Evolutionary conservation across 306 rosid species (phyloP), one percentile per base, ranked within the genome.

Genomic region (Sindora glabra): DNA sequence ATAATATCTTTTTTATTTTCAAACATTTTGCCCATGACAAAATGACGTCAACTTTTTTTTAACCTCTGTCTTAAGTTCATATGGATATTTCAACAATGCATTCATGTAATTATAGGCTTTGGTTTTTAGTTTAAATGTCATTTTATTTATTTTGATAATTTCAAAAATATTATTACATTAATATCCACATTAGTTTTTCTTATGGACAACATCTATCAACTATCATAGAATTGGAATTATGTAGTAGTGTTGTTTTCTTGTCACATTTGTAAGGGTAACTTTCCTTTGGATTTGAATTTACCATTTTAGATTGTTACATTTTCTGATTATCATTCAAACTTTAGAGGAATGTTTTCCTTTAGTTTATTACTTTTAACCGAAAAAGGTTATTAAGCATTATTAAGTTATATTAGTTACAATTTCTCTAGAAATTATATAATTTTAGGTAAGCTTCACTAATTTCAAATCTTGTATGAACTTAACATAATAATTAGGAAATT

Each of bases 201-300:
- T n/a, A n/a, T n/a, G n/a, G n/a, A n/a, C n/a, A n/a, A n/a, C n/a
- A n/a, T n/a, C n/a, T n/a, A n/a, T n/a, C n/a, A n/a, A n/a, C n/a
- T n/a, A n/a, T n/a, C n/a, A n/a, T n/a, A n/a, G n/a, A n/a, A n/a
- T n/a, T n/a, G n/a, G n/a, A n/a, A n/a, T n/a, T n/a, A n/a, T n/a
- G n/a, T n/a, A n/a, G n/a, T n/a, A n/a, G n/a, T n/a, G 62, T 77
- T 56, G 5, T 63, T 77, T 72, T 77, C 82, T 51, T 23, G 26
- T 19, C 64, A 62, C 55, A 49, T 45, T 8, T 56, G 4, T 21
- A n/a, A 14, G 29, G 4, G 19, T 66, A 56, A 55, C 56, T 44
- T 56, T 6, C 17, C 3, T 14, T 48, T 48, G 3, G 7, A 11
- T 47, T 38, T n/a, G n/a, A n/a, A n/a, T 48, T 49, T 39, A 38